Base-by-base conservation (phyloP, 2,329 filamentous ascomycete species). In the Meredithiella fracta region DNA sequence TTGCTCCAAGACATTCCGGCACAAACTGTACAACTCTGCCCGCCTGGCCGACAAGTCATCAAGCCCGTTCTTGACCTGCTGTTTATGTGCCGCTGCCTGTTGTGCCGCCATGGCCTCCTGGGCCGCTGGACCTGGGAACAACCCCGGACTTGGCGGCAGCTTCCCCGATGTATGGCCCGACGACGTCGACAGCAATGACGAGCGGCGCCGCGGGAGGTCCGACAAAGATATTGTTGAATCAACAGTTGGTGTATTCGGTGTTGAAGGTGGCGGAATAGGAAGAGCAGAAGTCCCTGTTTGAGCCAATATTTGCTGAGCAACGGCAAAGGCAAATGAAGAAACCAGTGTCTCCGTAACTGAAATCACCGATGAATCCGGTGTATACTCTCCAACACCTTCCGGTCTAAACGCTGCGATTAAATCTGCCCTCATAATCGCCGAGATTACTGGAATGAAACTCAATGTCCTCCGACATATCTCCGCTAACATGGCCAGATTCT, bases 401-500 rank as follows among this genome's bases (percentile, higher is more conserved):
- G 72, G 66, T 14, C 69, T 66, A 55, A 83, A 72, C 37, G 83
- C 80, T n/a, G 76, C 73, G 50, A 80, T 69, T 1, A 97, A 72
- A 64, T 97, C 92, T 55, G 80, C 77, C 54, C 89, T 79, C 70
- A 97, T 81, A 22, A 89, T 80, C 54, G 86, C 80, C 2, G 87
- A 85, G 38, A 87, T 82, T 40, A 83, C 79, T 1, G 86, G 84
- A 38, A 97, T 84, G 62, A 96, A 97, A 60, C 86, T 83, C 8
- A 92, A 75, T 1, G 88, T 83, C 58, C 90, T 78, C 59, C 82
- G 81, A 65, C 89, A 94, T 26, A 96, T 80, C 64, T 97, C 89
- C 1, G 87, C 85, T n/a, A 96, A 75, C 60, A 89, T 79, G 8
- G 78, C 71, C 23, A 96, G 69, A 62, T 94, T 85, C 66, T 94